Percentiles rank a stretch among this genome's conserved stretches.
phyloP scores from a whole-genome alignment of 352 stramenopile species.

The Phytopythium montanum region DNA sequence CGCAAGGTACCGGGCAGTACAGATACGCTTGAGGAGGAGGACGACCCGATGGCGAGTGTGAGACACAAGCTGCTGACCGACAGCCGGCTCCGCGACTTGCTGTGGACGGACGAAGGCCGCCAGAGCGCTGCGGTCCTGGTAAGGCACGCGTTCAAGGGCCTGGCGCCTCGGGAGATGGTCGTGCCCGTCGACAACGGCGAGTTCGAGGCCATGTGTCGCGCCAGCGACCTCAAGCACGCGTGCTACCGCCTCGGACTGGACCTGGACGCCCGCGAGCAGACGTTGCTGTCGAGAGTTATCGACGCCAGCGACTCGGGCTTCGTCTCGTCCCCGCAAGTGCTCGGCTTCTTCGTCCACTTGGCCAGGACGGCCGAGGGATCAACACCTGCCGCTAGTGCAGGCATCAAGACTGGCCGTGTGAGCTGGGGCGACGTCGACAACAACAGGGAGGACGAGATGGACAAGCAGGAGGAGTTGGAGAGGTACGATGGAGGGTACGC shows the following conservation, averaged over 20 bases:
- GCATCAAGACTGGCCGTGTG: not conserved
- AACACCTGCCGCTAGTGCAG: not conserved
- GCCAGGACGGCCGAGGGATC: constrained; percentile 8
- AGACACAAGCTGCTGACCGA: constrained; percentile 58
- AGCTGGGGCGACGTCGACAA: constrained; percentile 2
- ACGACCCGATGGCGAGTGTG: constrained; percentile 17
- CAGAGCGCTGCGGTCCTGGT: constrained; percentile 67
- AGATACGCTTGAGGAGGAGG: not conserved
- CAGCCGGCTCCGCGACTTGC: constrained; percentile 47
- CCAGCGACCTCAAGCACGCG: constrained; percentile 65
- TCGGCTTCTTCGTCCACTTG: constrained; percentile 56
- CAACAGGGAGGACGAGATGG: not conserved
- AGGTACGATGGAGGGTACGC: not conserved
- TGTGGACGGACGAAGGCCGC: constrained; percentile 43
- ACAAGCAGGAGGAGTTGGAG: not conserved
- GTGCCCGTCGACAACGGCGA: constrained; percentile 64
- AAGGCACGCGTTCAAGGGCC: constrained; percentile 69
- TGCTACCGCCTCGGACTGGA: constrained; percentile 69
- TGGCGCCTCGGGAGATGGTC: constrained; percentile 58
- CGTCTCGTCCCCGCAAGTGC: constrained; percentile 53
- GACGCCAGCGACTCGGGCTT: constrained; percentile 53
- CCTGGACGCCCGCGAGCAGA: constrained; percentile 56
- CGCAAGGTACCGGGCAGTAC: not conserved
- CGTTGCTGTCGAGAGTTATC: constrained; percentile 44
- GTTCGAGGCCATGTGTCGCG: constrained; percentile 62